Percentiles rank a stretch among this genome's conserved stretches.
These are phyloP conservation scores for Podila clonocystis DNA, from an alignment of 192 early-diverging fungal genomes.

Conservation along the genomic window DNA sequence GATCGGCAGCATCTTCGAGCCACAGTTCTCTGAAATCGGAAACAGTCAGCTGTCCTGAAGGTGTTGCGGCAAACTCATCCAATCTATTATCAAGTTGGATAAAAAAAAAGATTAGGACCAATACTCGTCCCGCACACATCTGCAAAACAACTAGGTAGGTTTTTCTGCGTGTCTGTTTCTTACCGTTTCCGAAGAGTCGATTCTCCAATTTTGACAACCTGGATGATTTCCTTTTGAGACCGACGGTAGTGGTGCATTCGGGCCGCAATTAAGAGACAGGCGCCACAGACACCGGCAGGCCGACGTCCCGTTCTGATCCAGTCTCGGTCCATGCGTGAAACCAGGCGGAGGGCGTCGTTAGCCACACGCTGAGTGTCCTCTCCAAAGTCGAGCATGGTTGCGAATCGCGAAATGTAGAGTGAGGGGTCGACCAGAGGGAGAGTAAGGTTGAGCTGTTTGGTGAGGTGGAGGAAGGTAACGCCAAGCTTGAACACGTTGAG, in stretches of 20 bases:
- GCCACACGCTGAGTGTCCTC: conserved; percentile 83
- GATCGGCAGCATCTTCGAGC: conserved; percentile 85
- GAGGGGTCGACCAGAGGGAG: conserved; percentile 91
- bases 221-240: conserved; percentile 84
- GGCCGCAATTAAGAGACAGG: conserved; percentile 88
- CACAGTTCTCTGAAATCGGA: conserved; percentile 84
- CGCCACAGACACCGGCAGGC: conserved; percentile 95
- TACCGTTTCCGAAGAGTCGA: conserved; percentile 83
- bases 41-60: conserved; percentile 78
- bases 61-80: conserved; percentile 84
- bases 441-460: conserved; percentile 67
- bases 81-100: conserved; percentile 55
- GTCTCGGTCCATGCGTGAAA: conserved; percentile 92
- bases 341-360: conserved; percentile 82
- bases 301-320: conserved; percentile 92
- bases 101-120: not conserved
- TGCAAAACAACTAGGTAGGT: too few relatives aligned
- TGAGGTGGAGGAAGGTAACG: conserved; percentile 81
- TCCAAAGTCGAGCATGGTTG: conserved; percentile 89
- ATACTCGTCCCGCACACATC: not conserved
- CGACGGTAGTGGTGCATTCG: conserved; percentile 91
- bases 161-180: too few relatives aligned
- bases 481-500: conserved; percentile 91
- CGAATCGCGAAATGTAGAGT: conserved; percentile 93
- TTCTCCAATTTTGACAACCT: conserved; percentile 91